These are phyloP conservation scores for Fusarium nanum DNA, from an alignment of 2,329 filamentous ascomycete genomes.

Conservation along the genomic window DNA sequence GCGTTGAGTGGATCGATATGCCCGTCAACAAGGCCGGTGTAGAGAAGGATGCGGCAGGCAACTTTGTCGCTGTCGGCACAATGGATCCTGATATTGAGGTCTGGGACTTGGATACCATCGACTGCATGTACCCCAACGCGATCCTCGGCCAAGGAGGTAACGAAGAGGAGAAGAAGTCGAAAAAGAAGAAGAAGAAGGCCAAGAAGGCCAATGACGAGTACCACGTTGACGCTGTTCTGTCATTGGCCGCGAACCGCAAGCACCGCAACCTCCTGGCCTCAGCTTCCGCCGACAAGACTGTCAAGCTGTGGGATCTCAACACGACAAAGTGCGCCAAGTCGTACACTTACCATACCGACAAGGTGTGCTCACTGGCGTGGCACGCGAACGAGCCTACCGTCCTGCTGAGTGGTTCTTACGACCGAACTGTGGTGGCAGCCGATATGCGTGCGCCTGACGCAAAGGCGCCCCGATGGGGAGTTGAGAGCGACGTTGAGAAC, in stretches of 20 bases:
- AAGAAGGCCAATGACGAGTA: conserved; percentile 91
- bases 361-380: conserved; percentile 97
- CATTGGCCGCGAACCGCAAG: conserved; percentile 90
- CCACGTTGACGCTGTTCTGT: conserved; percentile 93
- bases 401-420: conserved; percentile 92
- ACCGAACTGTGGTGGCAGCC: conserved; percentile 91
- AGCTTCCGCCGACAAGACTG: conserved; percentile 93
- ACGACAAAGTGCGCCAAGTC: conserved; percentile 94
- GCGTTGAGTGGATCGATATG: conserved; percentile 94
- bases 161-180: conserved; percentile 71
- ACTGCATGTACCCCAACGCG: conserved; percentile 98
- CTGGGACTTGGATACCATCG: conserved; percentile 95
- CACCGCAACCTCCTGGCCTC: conserved; percentile 96
- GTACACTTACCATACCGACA: conserved; percentile 95
- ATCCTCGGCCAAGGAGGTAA: conserved; percentile 83
- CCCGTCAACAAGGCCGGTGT: conserved; percentile 79
- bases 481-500: conserved; percentile 94
- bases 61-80: conserved; percentile 94
- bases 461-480: conserved; percentile 85
- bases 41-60: conserved; percentile 76
- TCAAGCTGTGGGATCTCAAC: conserved; percentile 97
- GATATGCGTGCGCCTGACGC: conserved; percentile 95
- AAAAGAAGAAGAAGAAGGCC: conserved; percentile 91
- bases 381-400: conserved; percentile 88
- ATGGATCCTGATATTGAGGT: conserved; percentile 99